Conservation (phyloP, 192 early-diverging fungal genomes). For the Mortierella claussenii region DNA sequence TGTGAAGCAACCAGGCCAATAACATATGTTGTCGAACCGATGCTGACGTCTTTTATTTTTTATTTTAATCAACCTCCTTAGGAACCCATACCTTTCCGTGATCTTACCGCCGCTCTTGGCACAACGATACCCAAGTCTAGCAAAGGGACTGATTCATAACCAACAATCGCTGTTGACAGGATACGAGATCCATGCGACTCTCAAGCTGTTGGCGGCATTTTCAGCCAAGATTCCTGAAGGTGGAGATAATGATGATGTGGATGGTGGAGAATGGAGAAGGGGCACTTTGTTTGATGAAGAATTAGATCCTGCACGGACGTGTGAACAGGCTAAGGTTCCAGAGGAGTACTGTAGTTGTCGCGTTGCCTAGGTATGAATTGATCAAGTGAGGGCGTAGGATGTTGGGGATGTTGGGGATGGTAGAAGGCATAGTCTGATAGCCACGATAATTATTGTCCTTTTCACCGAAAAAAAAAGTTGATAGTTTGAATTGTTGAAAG, state of each 20-base stretch:
- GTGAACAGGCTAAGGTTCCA: slow-evolving; percentile 37
- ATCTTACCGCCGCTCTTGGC: slow-evolving; percentile 46
- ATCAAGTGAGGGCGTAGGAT: too few relatives aligned
- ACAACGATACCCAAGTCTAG: slow-evolving; percentile 26
- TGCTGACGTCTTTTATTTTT: neutral
- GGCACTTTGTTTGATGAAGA: slow-evolving; percentile 47
- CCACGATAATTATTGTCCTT: too few relatives aligned
- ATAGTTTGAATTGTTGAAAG: too few relatives aligned
- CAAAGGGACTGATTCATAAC: slow-evolving; percentile 45
- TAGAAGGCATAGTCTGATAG: too few relatives aligned
- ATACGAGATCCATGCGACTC: slow-evolving; percentile 46
- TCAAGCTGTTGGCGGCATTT: slow-evolving; percentile 45
- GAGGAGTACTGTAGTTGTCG: slow-evolving; percentile 32
- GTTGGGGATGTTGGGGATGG: too few relatives aligned
- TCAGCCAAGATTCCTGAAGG: neutral
- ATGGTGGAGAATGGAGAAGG: slow-evolving; percentile 21
- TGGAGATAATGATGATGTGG: slow-evolving; percentile 25
- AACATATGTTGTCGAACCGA: neutral
- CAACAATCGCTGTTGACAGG: slow-evolving; percentile 49
- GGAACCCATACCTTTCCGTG: slow-evolving; percentile 53
- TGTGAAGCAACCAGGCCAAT: too few relatives aligned
- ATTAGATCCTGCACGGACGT: slow-evolving; percentile 16
- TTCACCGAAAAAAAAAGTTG: too few relatives aligned
- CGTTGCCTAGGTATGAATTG: too few relatives aligned
- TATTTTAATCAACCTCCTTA: slow-evolving; percentile 10